These are phyloP conservation scores for Meripilus lineatus DNA, from an alignment of 1,284 basidiomycete species.

Conservation along the genomic window DNA sequence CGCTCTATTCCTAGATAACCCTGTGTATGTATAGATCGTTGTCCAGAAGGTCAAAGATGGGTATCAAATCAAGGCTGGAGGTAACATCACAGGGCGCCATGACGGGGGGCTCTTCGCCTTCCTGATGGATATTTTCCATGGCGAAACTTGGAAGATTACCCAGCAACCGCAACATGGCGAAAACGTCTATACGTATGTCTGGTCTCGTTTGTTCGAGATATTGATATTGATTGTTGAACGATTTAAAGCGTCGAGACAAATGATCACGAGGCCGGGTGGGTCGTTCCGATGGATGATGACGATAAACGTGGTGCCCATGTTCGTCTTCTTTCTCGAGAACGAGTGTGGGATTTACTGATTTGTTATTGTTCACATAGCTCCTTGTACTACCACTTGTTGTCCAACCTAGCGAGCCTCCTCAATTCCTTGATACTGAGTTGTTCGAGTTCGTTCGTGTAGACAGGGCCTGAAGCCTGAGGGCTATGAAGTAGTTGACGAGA, in stretches of 20 bases:
- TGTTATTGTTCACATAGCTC: background rate
- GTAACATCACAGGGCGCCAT: background rate
- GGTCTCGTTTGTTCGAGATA: background rate
- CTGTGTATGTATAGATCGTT: background rate
- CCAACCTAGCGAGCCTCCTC: background rate
- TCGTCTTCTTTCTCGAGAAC: too few relatives aligned
- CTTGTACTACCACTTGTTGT: background rate
- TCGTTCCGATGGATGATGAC: background rate
- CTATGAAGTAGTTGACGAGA: too few relatives aligned
- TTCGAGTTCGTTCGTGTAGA: conserved; percentile 1
- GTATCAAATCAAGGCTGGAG: background rate
- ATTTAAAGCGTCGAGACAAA: background rate
- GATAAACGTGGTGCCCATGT: too few relatives aligned
- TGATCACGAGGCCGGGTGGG: background rate
- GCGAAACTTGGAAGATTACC: conserved; percentile 1
- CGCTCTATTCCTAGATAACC: background rate
- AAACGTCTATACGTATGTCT: conserved; percentile 3
- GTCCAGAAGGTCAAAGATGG: background rate
- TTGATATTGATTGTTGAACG: background rate
- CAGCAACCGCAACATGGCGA: conserved; percentile 2
- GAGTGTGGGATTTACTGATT: background rate
- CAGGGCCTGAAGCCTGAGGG: too few relatives aligned
- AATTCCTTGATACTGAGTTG: background rate
- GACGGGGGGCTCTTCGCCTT: background rate
- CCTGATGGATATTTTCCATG: background rate